Base-by-base conservation (phyloP, 2,329 filamentous ascomycete species). In the Torrubiellomyces zombiae region DNA sequence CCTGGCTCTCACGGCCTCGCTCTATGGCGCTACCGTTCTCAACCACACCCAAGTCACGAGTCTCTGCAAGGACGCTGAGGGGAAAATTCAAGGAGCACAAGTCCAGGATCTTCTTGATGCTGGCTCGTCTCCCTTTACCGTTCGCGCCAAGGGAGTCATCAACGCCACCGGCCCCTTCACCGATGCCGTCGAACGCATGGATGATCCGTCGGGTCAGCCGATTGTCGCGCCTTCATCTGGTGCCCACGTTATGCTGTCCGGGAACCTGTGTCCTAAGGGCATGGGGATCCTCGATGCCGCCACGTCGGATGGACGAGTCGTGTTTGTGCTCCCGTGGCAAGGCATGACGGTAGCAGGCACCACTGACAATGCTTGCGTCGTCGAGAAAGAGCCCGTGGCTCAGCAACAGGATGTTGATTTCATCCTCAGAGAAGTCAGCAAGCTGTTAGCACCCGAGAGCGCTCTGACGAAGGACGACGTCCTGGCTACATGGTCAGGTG, bases 321-420 rank as follows among this genome's bases (percentile, higher is more conserved):
- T 89, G 39, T 89, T 89, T 59, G 82, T 89, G 48, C 60, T 89
- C 26, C 79, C 79, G 6, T 89, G 79, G 79, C 75, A 86, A 50
- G 79, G 79, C 27, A 80, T 80, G 56, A 86, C 80, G 6, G 79
- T 89, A 32, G 79, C 80, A 24, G 79, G 79, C 37, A 86, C 79
- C 9, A 89, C 79, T 3, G 79, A 89, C 40, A 73, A 72, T 29
- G 71, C 77, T 3, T 77, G 75, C 28, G 53, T 61, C 11, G 71
- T 89, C 35, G 65, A 67, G 30, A 57, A 59, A 27, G 67, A 82
- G 39, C 80, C 80, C 3, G 54, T 81, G 15, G 75, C 80, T 5
- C 71, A 72, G 25, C 73, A 82, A 45, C 60, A 78, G 33, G 79
- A 85, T 36, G 82, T 86, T 40, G 67, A 78, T 40, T 86, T 80